Percentiles rank a stretch among this genome's conserved stretches.
phyloP scores from a whole-genome alignment of 129 eudicot genomes.

The Flaveria trinervia region DNA sequence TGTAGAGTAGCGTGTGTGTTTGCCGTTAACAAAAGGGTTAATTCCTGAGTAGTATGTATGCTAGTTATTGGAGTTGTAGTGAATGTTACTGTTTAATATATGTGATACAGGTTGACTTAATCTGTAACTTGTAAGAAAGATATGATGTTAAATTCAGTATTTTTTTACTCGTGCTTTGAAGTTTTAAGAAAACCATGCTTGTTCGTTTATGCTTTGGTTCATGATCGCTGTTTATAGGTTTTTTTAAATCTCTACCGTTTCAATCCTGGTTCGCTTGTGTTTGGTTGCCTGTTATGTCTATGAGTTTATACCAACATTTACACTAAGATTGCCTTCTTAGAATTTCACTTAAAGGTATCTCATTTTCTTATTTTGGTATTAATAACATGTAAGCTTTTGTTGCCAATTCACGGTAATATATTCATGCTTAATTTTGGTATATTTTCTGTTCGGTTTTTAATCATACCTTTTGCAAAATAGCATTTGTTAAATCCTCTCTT shows the following conservation, averaged over 20 bases:
- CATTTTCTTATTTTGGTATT: not conserved
- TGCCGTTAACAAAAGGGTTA: not conserved
- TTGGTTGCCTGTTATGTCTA: not conserved
- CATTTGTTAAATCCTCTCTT: not conserved
- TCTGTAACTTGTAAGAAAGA: not conserved
- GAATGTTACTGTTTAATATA: not conserved
- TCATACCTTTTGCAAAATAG: not conserved
- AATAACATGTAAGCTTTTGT: too few relatives aligned
- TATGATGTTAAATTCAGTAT: not conserved
- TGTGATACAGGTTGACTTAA: not conserved
- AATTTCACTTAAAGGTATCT: not conserved
- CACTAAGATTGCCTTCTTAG: too few relatives aligned
- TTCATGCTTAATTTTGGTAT: too few relatives aligned
- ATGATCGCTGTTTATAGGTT: not conserved
- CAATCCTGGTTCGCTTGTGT: not conserved
- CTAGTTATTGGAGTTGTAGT: not conserved
- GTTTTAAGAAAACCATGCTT: not conserved
- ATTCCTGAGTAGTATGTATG: not conserved
- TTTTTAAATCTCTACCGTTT: not conserved
- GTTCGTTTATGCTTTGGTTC: too few relatives aligned
- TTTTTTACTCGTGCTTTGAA: not conserved
- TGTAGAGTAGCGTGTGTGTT: too few relatives aligned
- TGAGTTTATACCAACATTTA: too few relatives aligned
- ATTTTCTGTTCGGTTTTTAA: not conserved
- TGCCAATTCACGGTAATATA: too few relatives aligned